Base-by-base conservation (phyloP, 106 monocot species). In the Triglochin maritima region DNA sequence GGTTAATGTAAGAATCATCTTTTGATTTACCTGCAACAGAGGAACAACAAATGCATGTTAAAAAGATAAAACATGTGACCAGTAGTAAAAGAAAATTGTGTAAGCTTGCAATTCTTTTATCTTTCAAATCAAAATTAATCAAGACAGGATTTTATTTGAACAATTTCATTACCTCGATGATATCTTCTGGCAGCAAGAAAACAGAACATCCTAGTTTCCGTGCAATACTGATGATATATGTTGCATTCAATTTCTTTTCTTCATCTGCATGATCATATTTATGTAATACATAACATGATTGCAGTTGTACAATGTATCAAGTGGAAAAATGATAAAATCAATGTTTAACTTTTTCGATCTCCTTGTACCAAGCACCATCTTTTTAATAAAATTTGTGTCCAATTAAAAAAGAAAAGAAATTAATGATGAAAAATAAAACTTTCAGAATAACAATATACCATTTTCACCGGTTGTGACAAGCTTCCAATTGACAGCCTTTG, bases 151-250 rank as follows among this genome's bases (percentile, higher is more conserved):
- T 29, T 29, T 29, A 11, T 10, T 10, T 13, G 12, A 63, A 42
- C 59, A 14, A 63, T 63, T 4, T 14, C 44, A 13, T 78, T 85
- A 92, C 94, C 89, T 94, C 94, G 59, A 89, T 83, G 61, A 94
- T 94, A 72, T 89, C 94, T 73, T 94, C 89, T 9, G 89, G 94
- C 79, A 94, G 74, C 69, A 94, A 77, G 79, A 89, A 94, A 50
- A 94, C 80, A 6, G 86, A 86, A 64, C 89, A 94, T 11, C 94
- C 94, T 46, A 94, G 76, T 68, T 94, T 94, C 57, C 89, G 78
- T 55, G 94, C 89, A 50, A 94, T 80, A 77, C 86, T 94, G 67
- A 94, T 94, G 29, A 89, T 86, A 62, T 89, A 94, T 53, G 87
- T 89, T 52, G 89, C 89, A 82, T 94, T 89, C 81, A 94, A 60